Conservation (phyloP, 331 rosid species). For the Arachis monticola region DNA sequence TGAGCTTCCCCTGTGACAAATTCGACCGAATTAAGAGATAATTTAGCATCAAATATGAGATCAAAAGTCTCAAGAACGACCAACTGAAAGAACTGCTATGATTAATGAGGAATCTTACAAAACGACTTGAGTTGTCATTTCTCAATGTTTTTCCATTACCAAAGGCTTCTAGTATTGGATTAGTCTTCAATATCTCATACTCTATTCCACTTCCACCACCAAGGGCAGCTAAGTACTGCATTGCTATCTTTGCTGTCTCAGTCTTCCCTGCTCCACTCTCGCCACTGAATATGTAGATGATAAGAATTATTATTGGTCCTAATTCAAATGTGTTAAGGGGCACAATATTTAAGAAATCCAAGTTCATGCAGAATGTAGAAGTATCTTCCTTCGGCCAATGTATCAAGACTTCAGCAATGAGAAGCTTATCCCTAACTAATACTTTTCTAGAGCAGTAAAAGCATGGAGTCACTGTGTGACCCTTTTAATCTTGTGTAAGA, state of each 20-base stretch:
- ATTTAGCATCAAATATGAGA: conserved; percentile 26
- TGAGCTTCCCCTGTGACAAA: conserved; percentile 86
- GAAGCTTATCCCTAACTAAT: conserved; percentile 5
- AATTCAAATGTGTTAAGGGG: conserved; percentile 19
- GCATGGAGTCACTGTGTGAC: background rate
- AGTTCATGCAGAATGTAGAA: conserved; percentile 18
- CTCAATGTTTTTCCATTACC: conserved; percentile 97
- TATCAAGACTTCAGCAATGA: conserved; percentile 3
- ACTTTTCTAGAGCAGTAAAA: conserved; percentile 4
- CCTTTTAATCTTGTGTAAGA: conserved; percentile 12
- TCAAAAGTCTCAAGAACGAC: conserved; percentile 33
- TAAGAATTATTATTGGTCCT: conserved; percentile 20
- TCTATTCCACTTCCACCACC: conserved; percentile 99
- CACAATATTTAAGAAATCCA: conserved; percentile 16
- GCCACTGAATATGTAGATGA: conserved; percentile 63
- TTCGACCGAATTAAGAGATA: conserved; percentile 36
- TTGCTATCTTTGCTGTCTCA: conserved; percentile 97
- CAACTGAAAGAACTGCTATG: conserved; percentile 42
- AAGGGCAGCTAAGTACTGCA: conserved; percentile 97
- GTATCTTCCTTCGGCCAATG: background rate
- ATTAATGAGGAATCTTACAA: conserved; percentile 68
- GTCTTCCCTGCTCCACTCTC: conserved; percentile 99
- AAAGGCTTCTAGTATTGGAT: conserved; percentile 98
- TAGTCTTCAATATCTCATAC: conserved; percentile 92
- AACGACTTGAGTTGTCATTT: conserved; percentile 99